Evolutionary conservation across 2,329 filamentous ascomycete genomes (phyloP).

Genomic region (Phaeoacremonium minimum): DNA sequence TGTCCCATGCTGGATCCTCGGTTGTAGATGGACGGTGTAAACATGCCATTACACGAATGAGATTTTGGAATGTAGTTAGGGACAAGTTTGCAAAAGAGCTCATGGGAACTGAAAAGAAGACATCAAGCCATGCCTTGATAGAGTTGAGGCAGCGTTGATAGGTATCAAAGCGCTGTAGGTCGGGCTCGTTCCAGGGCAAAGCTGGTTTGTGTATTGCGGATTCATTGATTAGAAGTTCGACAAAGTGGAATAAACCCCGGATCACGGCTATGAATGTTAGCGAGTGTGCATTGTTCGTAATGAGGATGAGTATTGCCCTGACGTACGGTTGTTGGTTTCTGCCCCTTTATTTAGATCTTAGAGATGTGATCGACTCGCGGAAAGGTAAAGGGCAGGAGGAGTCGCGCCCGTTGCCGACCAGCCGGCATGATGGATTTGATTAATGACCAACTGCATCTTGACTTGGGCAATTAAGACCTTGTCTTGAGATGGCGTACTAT

Average conservation of each 20-base stretch:
- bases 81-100: slow-evolving; percentile 1
- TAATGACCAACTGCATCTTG: slow-evolving; percentile 15
- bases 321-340: background rate
- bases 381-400: background rate
- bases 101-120: slow-evolving; percentile 6
- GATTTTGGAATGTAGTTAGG: slow-evolving; percentile 1
- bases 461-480: slow-evolving; percentile 12
- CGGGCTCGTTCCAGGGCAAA: slow-evolving; percentile 1
- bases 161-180: slow-evolving; percentile 4
- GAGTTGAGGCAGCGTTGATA: slow-evolving; percentile 10
- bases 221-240: slow-evolving; percentile 9
- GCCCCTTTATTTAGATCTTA: background rate
- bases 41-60: slow-evolving; percentile 6
- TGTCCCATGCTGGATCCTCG: slow-evolving; percentile 1
- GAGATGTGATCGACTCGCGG: slow-evolving; percentile 3
- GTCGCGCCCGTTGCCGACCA: background rate
- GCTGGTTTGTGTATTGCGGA: background rate
- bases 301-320: slow-evolving; percentile 1
- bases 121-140: slow-evolving; percentile 7
- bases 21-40: slow-evolving; percentile 8
- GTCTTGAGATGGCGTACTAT: slow-evolving; percentile 13
- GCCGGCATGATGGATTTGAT: slow-evolving; percentile 12
- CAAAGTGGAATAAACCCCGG: slow-evolving; percentile 7
- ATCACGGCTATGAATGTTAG: background rate
- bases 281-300: background rate